Evolutionary conservation across 345 rosid genomes (phyloP), one percentile per base, ranked within the genome.

Genomic region (Melaleuca quinquenervia): DNA sequence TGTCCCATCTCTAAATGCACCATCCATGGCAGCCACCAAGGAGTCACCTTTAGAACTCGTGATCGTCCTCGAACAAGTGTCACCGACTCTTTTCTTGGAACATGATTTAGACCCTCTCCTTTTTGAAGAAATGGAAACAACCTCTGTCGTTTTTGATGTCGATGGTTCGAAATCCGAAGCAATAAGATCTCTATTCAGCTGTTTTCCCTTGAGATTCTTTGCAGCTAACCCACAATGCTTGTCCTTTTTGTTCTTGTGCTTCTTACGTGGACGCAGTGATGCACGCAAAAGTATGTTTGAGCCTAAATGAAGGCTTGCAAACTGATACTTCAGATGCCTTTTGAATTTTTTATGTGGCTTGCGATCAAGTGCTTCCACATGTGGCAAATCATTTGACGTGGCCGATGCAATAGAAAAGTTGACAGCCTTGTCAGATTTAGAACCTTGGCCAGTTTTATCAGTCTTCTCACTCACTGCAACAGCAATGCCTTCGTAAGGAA

Each of bases 161-260:
- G 96, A 94, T 83, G 94, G 94, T 85, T 88, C 94, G 51, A 87
- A 86, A 87, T 89, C 91, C 74, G 89, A 86, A n/a, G 88, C 56
- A 83, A 82, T 62, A 82, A 82, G 51, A 52, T 84, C 86, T 62
- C 78, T 62, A 70, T 87, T 90, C 84, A 89, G 85, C 83, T 87
- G 64, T 18, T 86, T 88, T 85, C 90, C 93, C 87, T 90, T 48
- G 49, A 90, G 87, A 60, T 78, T 85, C 56, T 90, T 84, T 9
- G 52, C 84, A 82, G 84, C 85, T 82, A 60, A 78, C 8, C 86
- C 36, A 82, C 74, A 49, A 52, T 29, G 85, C 85, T 91, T 95
- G 84, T 83, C 87, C 94, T 82, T 94, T 85, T 84, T 94, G 84
- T 89, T 93, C 58, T 86, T 95, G 84, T 89, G 94, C 58, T 86